Conservation (phyloP, 495 filamentous ascomycete species). For the Penicillium macrosclerotiorum region DNA sequence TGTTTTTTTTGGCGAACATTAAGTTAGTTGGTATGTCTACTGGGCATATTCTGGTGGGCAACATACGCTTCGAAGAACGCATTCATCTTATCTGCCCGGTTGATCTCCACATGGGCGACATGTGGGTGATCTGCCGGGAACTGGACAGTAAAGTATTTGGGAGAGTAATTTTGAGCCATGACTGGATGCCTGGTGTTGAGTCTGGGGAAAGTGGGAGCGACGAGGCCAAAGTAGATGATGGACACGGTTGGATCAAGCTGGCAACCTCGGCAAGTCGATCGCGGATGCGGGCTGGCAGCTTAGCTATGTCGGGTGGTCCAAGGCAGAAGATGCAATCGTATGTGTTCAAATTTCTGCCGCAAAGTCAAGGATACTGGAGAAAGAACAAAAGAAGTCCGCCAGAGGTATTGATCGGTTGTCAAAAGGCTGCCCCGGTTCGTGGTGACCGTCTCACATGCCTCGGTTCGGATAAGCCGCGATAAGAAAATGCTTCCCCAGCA, state of each 20-base stretch:
- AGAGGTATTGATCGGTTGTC: too few relatives aligned
- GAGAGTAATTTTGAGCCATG: conserved; percentile 36
- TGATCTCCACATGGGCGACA: conserved; percentile 92
- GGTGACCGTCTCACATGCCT: conserved; percentile 13
- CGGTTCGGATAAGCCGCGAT: conserved; percentile 17
- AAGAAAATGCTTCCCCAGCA: conserved; percentile 5
- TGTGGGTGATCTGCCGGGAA: conserved; percentile 61
- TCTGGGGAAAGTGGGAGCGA: neutral
- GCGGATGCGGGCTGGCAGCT: too few relatives aligned
- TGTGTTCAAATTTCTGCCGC: neutral
- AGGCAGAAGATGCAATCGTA: too few relatives aligned
- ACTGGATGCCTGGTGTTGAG: neutral
- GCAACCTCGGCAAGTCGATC: neutral
- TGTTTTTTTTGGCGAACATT: too few relatives aligned
- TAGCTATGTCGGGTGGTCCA: too few relatives aligned
- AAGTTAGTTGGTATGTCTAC: too few relatives aligned
- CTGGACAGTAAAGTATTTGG: conserved; percentile 74
- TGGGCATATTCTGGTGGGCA: too few relatives aligned
- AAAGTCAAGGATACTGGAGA: neutral
- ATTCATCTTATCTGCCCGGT: conserved; percentile 86
- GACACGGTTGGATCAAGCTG: too few relatives aligned
- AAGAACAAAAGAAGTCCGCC: neutral
- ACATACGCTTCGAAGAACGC: conserved; percentile 73
- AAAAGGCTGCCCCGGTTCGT: too few relatives aligned
- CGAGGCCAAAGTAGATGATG: neutral